Evolutionary conservation across 1,284 basidiomycete genomes (phyloP), one percentile per base, ranked within the genome.

Genomic region (Peniophora sp.): DNA sequence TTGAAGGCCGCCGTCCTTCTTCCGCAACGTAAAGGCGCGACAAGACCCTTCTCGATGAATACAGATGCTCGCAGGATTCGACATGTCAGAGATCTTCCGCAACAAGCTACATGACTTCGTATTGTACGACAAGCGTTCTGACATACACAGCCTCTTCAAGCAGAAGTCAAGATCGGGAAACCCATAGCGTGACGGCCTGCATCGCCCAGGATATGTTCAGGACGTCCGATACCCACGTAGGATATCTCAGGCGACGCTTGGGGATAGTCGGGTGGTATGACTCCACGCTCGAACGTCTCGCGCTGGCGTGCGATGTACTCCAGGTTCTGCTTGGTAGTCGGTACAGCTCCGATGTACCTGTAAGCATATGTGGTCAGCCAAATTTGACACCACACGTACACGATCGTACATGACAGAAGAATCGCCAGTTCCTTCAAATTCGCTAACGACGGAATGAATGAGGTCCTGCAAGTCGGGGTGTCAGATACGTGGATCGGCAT

Each of bases 341-440:
- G 89, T 3, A 89, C 82, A 0, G 90, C 80, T 3, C 85, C 83
- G 56, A 93, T 92, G 64, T 93, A 94, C 75, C 92, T 82, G 23
- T n/a, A 85, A 83, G 27, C 9, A 35, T 79, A 51, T 3, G 22
- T 12, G 27, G 3, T 52, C 14, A 23, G 47, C 15, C 18, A 37
- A 18, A 41, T 17, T 50, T 44, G 15, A 37, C 10, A 24, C 15
- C 17, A 49, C 20, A 45, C 43, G 37, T 42, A 52, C 42, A 22
- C 9, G 34, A n/a, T 43, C 45, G 52, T 46, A 52, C 68, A 52
- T 55, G 80, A 81, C 88, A 54, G 83, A 82, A 8, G 88, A 90
- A 56, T 92, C 88, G 17, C 68, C 74, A 0, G 63, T 64, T 2
- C 92, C 92, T 0, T 66, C 71, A 62, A 94, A 90, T 44, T 79